Evolutionary conservation across 805 yeast genomes (phyloP).

Genomic region (Candida multigemmis): DNA sequence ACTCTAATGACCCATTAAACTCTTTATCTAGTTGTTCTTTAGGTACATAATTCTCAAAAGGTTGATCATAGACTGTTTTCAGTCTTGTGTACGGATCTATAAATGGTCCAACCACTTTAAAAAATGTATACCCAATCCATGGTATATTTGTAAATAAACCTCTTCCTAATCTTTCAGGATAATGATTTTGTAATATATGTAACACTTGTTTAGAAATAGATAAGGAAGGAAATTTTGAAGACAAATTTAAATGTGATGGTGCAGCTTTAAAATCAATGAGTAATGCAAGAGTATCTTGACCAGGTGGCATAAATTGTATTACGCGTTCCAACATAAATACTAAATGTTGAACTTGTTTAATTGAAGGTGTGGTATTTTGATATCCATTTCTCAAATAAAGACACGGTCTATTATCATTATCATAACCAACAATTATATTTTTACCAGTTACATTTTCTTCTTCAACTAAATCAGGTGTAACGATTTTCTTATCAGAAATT

Average conservation of each 20-base stretch:
- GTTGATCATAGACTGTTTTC: slow-evolving; percentile 50
- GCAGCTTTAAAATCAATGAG: slow-evolving; percentile 47
- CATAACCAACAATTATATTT: slow-evolving; percentile 45
- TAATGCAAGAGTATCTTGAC: slow-evolving; percentile 46
- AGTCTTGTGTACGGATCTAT: slow-evolving; percentile 51
- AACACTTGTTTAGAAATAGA: slow-evolving; percentile 40
- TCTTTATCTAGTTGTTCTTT: slow-evolving; percentile 40
- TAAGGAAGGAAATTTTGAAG: slow-evolving; percentile 39
- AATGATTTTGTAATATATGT: slow-evolving; percentile 47
- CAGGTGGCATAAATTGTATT: slow-evolving; percentile 47
- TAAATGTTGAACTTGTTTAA: slow-evolving; percentile 46
- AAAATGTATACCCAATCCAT: slow-evolving; percentile 47
- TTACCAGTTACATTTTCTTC: slow-evolving; percentile 47
- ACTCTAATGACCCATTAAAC: slow-evolving; percentile 41
- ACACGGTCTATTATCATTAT: slow-evolving; percentile 44
- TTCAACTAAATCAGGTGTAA: slow-evolving; percentile 34
- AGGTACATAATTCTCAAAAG: slow-evolving; percentile 47
- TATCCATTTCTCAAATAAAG: slow-evolving; percentile 44
- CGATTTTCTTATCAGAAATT: slow-evolving; percentile 16
- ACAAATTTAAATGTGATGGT: slow-evolving; percentile 24
- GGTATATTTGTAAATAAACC: slow-evolving; percentile 49
- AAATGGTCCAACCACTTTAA: slow-evolving; percentile 48
- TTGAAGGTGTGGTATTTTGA: slow-evolving; percentile 44
- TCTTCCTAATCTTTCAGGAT: slow-evolving; percentile 49
- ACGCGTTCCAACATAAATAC: slow-evolving; percentile 50